phyloP scores from a whole-genome alignment of 2,329 filamentous ascomycete species.

The Chrysosporium queenslandicum region DNA sequence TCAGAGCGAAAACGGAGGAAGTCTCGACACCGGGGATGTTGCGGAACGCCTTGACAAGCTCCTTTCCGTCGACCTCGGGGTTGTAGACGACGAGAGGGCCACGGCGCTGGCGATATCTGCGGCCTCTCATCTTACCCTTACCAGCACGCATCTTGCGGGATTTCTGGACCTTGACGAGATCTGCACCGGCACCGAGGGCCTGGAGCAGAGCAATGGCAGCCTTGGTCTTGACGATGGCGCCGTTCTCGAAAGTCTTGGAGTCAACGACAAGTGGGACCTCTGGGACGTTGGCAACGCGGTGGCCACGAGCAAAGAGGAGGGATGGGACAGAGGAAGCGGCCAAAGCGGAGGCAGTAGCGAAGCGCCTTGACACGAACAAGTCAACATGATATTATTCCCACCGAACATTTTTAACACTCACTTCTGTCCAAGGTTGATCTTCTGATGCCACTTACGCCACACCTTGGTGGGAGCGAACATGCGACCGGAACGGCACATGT shows the following conservation, averaged over 20 bases:
- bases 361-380: constrained; percentile 53
- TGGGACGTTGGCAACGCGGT: constrained; percentile 82
- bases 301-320: constrained; percentile 91
- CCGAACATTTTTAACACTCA: constrained; percentile 30
- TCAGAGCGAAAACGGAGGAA: constrained; percentile 81
- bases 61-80: constrained; percentile 88
- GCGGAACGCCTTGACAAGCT: constrained; percentile 89
- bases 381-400: constrained; percentile 12
- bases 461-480: constrained; percentile 99
- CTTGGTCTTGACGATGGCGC: constrained; percentile 76
- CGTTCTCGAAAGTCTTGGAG: constrained; percentile 74
- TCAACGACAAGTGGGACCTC: constrained; percentile 97
- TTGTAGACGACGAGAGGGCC: constrained; percentile 97
- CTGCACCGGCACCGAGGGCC: constrained; percentile 77
- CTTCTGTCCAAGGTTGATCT: constrained; percentile 99
- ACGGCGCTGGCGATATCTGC: constrained; percentile 93
- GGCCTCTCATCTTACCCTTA: constrained; percentile 97
- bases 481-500: constrained; percentile 99
- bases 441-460: constrained; percentile 99
- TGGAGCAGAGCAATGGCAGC: constrained; percentile 78
- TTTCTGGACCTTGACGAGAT: constrained; percentile 90
- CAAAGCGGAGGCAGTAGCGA: constrained; percentile 93
- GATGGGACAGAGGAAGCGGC: constrained; percentile 92
- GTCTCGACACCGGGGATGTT: constrained; percentile 99
- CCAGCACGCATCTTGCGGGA: constrained; percentile 96